Evolutionary conservation across 768 basidiomycete species (phyloP).

Genomic region (Neoboletus brunneissimus): DNA sequence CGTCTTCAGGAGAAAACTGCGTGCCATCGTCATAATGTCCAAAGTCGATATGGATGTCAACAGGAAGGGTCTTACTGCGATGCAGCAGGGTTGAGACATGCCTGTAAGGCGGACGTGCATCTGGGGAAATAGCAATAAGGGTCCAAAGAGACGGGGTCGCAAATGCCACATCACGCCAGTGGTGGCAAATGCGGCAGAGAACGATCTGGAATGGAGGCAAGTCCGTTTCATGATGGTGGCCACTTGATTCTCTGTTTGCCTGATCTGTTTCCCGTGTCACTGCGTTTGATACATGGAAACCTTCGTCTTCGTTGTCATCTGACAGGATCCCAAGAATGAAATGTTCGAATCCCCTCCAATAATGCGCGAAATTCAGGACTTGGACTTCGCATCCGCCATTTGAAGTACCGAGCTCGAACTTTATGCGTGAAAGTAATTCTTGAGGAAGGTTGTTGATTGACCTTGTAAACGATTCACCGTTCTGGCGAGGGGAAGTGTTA

Average conservation of each 20-base stretch:
- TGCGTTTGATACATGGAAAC: too few species aligned
- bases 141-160: not conserved
- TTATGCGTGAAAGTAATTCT: not conserved
- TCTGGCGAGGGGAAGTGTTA: not conserved
- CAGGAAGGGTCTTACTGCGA: not conserved
- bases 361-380: too few species aligned
- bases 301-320: too few species aligned
- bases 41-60: not conserved
- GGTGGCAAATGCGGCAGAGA: not conserved
- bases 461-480: not conserved
- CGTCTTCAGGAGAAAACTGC: not conserved
- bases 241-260: too few species aligned
- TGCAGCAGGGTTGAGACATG: not conserved
- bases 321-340: too few species aligned
- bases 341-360: too few species aligned
- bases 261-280: too few species aligned
- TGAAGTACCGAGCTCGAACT: not conserved
- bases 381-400: too few species aligned
- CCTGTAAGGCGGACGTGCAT: not conserved
- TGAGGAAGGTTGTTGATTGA: not conserved
- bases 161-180: not conserved
- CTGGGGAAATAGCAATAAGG: not conserved
- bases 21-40: not conserved
- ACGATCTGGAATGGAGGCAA: not conserved
- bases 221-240: too few species aligned